Evolutionary conservation across 441 rosid genomes (phyloP), one percentile per base, ranked within the genome.

Genomic region (Erodium trifolium): DNA sequence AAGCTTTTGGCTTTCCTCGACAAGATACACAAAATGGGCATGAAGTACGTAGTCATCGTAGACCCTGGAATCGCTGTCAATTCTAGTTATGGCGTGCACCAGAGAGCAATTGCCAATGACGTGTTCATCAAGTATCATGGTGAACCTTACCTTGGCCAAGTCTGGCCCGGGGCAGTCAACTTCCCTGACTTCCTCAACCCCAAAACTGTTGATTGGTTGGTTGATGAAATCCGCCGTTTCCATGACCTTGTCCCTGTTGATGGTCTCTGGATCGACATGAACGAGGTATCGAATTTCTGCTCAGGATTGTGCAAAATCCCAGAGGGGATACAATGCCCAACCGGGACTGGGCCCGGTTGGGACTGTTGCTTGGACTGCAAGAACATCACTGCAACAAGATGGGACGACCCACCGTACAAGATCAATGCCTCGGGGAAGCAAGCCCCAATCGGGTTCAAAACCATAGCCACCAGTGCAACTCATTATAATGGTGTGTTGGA

Each of bases 371-470:
- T 91, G 85, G 97, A 93, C 31, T 93, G 99, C 91, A 89, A 87
- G 86, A 93, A 91, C 75, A 86, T 93, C 17, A 93, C 96, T 2
- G 75, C 77, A 17, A 89, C 96, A 0, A 85, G 82, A 71, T 93
- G 97, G 97, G 99, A 93, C 27, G 88, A 87, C 62, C 99, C 99
- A n/a, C 99, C 99, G 43, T 91, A 93, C 84, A 91, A 89, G 87
- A 91, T 93, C 43, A 93, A 91, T 75, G 97, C 95, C 27, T 89
- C 95, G 11, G 97, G 97, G 34, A 16, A 77, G 66, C 79, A 76
- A 72, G 87, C 68, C 16, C 96, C 97, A 0, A 59, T 88, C 3
- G 97, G 99, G 10, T 94, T 76, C 78, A 94, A 94, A 76, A 91
- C 99, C 31, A 91, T 93, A 35, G 99, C 97, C 67, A 88, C 97